phyloP scores from a whole-genome alignment of 345 rosid genomes.

The Isatis tinctoria region DNA sequence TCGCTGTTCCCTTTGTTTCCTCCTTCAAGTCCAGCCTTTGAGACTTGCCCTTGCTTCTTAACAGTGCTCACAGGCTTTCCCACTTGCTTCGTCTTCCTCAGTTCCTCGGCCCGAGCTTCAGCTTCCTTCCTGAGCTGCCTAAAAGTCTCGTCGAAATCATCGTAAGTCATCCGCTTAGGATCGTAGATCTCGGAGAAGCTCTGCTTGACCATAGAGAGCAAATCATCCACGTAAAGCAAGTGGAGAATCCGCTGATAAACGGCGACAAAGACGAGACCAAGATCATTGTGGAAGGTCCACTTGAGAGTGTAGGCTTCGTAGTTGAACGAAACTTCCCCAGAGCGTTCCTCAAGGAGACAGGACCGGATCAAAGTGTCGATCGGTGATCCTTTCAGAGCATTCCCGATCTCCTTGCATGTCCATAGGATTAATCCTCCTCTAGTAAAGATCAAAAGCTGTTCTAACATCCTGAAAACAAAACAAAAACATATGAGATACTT shows the following conservation, averaged over 20 bases:
- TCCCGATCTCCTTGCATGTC: conserved; percentile 95
- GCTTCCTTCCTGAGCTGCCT: conserved; percentile 96
- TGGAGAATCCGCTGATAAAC: conserved; percentile 94
- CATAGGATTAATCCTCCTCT: conserved; percentile 98
- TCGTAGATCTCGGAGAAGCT: conserved; percentile 78
- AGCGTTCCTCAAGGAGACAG: conserved; percentile 94
- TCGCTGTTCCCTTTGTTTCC: conserved; percentile 50
- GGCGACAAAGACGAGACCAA: conserved; percentile 93
- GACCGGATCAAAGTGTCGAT: conserved; percentile 87
- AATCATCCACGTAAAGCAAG: conserved; percentile 84
- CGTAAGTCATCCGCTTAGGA: conserved; percentile 54
- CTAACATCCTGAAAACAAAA: conserved; percentile 61
- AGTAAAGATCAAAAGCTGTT: conserved; percentile 88
- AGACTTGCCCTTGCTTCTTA: conserved; percentile 59
- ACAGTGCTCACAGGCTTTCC: conserved; percentile 47
- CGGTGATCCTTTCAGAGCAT: conserved; percentile 88
- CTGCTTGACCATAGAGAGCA: conserved; percentile 69
- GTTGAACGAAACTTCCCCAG: conserved; percentile 69
- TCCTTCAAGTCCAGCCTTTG: conserved; percentile 54
- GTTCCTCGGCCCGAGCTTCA: conserved; percentile 81
- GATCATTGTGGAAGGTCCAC: conserved; percentile 96
- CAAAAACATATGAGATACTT: not conserved
- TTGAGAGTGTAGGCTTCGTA: conserved; percentile 91
- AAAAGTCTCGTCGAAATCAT: conserved; percentile 75
- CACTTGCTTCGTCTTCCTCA: conserved; percentile 65